These are phyloP conservation scores for Auriscalpium orientale DNA, from an alignment of 768 basidiomycete genomes.

Conservation along the genomic window DNA sequence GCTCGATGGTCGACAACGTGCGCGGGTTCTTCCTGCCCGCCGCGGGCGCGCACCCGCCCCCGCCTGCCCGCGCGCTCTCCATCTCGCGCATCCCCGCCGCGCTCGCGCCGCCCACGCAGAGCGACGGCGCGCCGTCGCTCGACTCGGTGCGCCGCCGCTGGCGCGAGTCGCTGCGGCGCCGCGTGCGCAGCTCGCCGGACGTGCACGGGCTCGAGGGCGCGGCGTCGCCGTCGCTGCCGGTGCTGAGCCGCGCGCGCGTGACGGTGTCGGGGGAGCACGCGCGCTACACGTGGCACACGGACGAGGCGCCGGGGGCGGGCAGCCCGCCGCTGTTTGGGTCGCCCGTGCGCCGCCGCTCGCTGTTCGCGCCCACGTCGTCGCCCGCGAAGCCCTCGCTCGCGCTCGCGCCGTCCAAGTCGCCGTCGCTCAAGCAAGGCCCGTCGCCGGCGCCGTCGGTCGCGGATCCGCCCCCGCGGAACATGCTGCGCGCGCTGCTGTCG, in stretches of 20 bases:
- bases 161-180: background rate
- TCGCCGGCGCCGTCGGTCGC: background rate
- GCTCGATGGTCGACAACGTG: constrained; percentile 57
- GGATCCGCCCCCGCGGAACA: background rate
- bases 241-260: background rate
- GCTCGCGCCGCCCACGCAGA: background rate
- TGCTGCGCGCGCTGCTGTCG: constrained; percentile 2
- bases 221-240: background rate
- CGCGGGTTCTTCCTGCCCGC: constrained; percentile 40
- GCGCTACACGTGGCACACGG: background rate
- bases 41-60: background rate
- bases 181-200: background rate
- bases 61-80: constrained; percentile 12
- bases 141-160: background rate
- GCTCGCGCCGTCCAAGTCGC: background rate
- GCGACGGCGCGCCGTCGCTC: background rate
- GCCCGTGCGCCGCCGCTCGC: background rate
- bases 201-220: background rate
- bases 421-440: background rate
- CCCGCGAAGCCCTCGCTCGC: background rate
- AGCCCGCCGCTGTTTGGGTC: background rate
- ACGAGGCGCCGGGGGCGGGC: too few species aligned
- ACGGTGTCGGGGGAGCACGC: background rate
- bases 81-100: constrained; percentile 6
- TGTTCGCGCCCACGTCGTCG: background rate